Conservation (phyloP, 2,329 filamentous ascomycete species). For the Stemphylium vesicarium region DNA sequence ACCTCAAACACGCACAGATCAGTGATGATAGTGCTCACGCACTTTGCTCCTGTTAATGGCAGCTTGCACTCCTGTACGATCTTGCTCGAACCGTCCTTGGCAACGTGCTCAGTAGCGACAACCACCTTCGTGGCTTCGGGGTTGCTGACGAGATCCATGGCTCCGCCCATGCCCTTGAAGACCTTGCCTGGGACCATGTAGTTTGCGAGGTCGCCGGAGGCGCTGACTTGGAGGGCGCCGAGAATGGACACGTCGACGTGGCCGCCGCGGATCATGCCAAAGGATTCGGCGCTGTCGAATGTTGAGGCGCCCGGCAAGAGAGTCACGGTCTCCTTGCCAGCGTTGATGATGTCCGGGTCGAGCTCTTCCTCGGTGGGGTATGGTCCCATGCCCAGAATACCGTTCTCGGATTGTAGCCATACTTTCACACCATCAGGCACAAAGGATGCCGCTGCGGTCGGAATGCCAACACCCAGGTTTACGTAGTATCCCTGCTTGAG, state of each 20-base stretch:
- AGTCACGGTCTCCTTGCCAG: constrained; percentile 91
- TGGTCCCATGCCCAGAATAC: constrained; percentile 54
- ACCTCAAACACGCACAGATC: constrained; percentile 64
- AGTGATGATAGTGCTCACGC: constrained; percentile 50
- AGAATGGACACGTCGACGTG: constrained; percentile 87
- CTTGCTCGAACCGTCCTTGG: constrained; percentile 90
- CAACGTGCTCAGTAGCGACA: constrained; percentile 91
- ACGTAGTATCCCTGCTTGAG: constrained; percentile 96
- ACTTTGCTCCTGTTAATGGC: constrained; percentile 47
- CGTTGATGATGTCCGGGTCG: constrained; percentile 89
- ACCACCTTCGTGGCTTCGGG: constrained; percentile 84
- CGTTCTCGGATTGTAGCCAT: constrained; percentile 63
- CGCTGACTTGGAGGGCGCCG: constrained; percentile 87
- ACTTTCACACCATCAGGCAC: constrained; percentile 65
- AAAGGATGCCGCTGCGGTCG: constrained; percentile 85
- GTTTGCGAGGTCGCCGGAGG: constrained; percentile 81
- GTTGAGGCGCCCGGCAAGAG: constrained; percentile 78
- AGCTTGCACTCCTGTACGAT: constrained; percentile 71
- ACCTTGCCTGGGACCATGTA: constrained; percentile 90
- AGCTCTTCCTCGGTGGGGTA: constrained; percentile 68
- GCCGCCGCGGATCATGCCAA: constrained; percentile 90
- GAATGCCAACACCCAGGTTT: constrained; percentile 91
- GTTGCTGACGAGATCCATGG: constrained; percentile 90
- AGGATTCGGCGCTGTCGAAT: constrained; percentile 87
- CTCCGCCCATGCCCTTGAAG: constrained; percentile 87